phyloP scores from a whole-genome alignment of 2,329 filamentous ascomycete species.

The Tolypocladium cylindrosporum region DNA sequence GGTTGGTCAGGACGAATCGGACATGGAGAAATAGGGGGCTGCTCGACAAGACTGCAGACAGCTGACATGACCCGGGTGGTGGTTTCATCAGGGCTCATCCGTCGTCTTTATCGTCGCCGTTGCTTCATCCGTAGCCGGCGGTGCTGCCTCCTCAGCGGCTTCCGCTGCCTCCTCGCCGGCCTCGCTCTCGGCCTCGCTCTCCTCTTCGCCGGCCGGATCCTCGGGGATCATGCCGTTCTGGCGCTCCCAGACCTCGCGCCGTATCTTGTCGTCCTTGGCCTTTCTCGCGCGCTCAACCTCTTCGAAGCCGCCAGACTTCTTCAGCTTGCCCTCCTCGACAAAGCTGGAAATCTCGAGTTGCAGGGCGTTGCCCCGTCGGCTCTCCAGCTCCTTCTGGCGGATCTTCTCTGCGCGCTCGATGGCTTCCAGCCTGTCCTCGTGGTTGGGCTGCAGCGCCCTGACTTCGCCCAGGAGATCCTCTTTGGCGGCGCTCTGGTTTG shows the following conservation, averaged over 20 bases:
- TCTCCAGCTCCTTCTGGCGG: constrained; percentile 78
- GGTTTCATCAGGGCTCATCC: background rate
- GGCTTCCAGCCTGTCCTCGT: constrained; percentile 84
- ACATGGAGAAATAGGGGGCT: background rate
- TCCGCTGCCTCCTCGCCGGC: constrained; percentile 11
- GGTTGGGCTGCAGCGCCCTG: constrained; percentile 84
- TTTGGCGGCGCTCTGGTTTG: constrained; percentile 73
- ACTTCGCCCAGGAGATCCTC: constrained; percentile 90
- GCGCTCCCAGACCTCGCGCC: constrained; percentile 67
- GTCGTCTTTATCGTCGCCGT: background rate
- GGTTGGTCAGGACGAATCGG: background rate
- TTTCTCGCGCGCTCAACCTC: constrained; percentile 80
- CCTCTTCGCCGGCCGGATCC: constrained; percentile 29
- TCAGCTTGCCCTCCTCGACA: constrained; percentile 81
- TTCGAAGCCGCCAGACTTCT: constrained; percentile 92
- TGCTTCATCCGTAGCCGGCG: constrained; percentile 1
- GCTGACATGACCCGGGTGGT: background rate
- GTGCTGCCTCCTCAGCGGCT: constrained; percentile 2
- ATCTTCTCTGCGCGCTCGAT: constrained; percentile 95
- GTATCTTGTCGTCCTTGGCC: constrained; percentile 76
- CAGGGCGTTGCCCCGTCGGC: constrained; percentile 62
- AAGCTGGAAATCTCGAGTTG: constrained; percentile 78
- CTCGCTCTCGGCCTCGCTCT: constrained; percentile 7
- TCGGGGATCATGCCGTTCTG: constrained; percentile 47
- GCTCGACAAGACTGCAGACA: background rate